Evolutionary conservation across 768 basidiomycete genomes (phyloP).

Genomic region (Suillus discolor): DNA sequence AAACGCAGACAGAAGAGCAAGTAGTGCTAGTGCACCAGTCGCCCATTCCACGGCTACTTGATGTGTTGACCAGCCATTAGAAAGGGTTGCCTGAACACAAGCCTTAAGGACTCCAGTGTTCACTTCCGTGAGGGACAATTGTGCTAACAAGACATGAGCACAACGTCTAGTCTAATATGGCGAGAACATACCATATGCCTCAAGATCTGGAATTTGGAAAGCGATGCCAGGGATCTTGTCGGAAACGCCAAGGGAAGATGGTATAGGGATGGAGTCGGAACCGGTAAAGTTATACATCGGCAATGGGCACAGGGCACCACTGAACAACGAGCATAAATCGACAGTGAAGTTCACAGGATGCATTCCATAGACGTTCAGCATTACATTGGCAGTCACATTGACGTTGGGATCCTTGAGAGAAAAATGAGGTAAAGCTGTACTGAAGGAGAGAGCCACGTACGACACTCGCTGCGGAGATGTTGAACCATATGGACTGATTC

Average conservation of each 20-base stretch:
- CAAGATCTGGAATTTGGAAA: constrained; percentile 87
- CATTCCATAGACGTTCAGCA: constrained; percentile 88
- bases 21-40: constrained; percentile 64
- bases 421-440: constrained; percentile 11
- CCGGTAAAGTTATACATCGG: constrained; percentile 90
- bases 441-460: constrained; percentile 46
- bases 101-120: constrained; percentile 75
- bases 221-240: constrained; percentile 75
- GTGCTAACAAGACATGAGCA: constrained; percentile 51
- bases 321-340: constrained; percentile 78
- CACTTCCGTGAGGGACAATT: constrained; percentile 71
- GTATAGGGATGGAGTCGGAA: constrained; percentile 66
- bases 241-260: constrained; percentile 56
- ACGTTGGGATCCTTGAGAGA: constrained; percentile 63
- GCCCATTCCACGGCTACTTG: constrained; percentile 79
- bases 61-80: constrained; percentile 86
- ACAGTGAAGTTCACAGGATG: constrained; percentile 82
- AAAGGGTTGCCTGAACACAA: constrained; percentile 89
- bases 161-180: constrained; percentile 5
- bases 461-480: constrained; percentile 84
- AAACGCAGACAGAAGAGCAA: constrained; percentile 56
- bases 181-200: constrained; percentile 47
- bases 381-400: constrained; percentile 79
- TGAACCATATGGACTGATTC: constrained; percentile 80
- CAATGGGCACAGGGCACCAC: constrained; percentile 81